A percentile compares a stretch with the other conserved stretches of the same genome.
Evolutionary conservation across 192 early-diverging fungal genomes (phyloP).

Genomic region (Podila epicladia): DNA sequence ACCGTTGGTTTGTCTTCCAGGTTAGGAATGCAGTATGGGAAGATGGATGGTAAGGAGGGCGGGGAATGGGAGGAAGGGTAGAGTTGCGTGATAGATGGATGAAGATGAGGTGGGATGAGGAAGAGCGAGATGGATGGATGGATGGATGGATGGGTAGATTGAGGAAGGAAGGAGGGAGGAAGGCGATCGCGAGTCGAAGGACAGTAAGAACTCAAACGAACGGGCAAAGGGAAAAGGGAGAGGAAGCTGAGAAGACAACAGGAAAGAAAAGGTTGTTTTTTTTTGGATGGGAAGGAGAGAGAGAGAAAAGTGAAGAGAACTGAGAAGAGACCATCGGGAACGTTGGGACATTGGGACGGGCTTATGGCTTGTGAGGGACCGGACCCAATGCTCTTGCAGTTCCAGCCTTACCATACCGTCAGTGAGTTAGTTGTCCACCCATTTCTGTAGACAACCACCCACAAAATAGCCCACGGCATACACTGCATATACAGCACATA

Average conservation of each 20-base stretch:
- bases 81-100: not conserved
- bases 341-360: too few relatives aligned
- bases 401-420: too few relatives aligned
- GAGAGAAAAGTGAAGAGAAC: not conserved
- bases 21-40: conserved; percentile 1
- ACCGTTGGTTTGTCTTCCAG: not conserved
- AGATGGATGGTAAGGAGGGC: not conserved
- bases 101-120: not conserved
- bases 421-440: too few relatives aligned
- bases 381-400: too few relatives aligned
- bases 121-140: not conserved
- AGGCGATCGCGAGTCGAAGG: not conserved
- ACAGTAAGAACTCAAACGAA: not conserved
- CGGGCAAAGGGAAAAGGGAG: not conserved
- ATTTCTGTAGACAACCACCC: too few relatives aligned
- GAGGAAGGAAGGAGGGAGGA: not conserved
- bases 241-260: not conserved
- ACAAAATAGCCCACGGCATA: too few relatives aligned
- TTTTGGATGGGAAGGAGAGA: conserved; percentile 1
- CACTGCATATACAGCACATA: too few relatives aligned
- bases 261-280: not conserved
- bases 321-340: not conserved
- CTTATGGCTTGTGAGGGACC: too few relatives aligned
- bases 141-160: not conserved
- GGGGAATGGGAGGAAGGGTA: not conserved